Evolutionary conservation across 1,284 basidiomycete species (phyloP).

Genomic region (Papiliotrema fonsecae): DNA sequence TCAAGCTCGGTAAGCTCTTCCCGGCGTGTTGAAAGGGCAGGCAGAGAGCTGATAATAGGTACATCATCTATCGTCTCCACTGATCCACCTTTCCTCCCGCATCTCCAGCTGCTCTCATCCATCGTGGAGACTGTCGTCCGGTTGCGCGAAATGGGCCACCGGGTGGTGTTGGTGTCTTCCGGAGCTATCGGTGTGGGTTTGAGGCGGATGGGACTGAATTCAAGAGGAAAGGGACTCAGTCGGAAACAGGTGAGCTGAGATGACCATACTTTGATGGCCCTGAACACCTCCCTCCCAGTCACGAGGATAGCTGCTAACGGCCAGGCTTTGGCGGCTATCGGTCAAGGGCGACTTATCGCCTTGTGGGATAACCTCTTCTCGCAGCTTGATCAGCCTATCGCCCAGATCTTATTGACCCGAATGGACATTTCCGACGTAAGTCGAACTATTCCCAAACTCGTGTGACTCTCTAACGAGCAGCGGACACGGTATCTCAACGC

Average conservation of each 20-base stretch:
- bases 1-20: conserved; percentile 66
- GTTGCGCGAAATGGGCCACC: conserved; percentile 76
- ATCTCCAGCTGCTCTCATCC: conserved; percentile 82
- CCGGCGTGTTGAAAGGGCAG: not conserved
- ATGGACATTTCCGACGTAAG: conserved; percentile 94
- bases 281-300: too few relatives aligned
- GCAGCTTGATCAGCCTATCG: conserved; percentile 88
- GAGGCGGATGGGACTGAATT: conserved; percentile 79
- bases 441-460: too few relatives aligned
- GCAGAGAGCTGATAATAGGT: conserved; percentile 52
- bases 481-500: conserved; percentile 89
- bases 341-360: conserved; percentile 91
- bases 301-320: not conserved
- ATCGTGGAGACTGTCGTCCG: conserved; percentile 86
- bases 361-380: conserved; percentile 96
- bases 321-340: conserved; percentile 90
- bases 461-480: too few relatives aligned
- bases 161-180: conserved; percentile 90
- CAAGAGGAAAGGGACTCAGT: conserved; percentile 74
- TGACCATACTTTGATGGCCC: too few relatives aligned
- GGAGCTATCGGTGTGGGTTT: conserved; percentile 94
- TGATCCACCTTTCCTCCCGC: conserved; percentile 73
- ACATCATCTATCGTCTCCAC: conserved; percentile 93
- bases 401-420: conserved; percentile 88
- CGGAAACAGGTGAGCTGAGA: conserved; percentile 69